Base-by-base conservation (phyloP, 2,329 filamentous ascomycete genomes). In the Didymella pomorum region DNA sequence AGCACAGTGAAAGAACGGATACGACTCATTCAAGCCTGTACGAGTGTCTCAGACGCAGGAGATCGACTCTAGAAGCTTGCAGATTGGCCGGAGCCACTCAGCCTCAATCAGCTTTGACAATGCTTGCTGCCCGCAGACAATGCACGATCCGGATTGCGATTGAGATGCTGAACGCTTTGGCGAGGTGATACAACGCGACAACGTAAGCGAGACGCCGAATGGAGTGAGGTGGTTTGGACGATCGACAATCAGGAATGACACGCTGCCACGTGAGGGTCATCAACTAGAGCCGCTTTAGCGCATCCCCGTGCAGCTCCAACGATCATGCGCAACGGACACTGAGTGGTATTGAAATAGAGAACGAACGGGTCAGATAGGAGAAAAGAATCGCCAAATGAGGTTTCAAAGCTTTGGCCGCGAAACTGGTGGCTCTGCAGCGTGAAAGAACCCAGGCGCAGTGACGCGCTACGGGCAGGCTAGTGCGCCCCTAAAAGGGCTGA, bases 151-250 rank as follows among this genome's bases (percentile, higher is more conserved):
- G 25, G 23, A 18, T 51, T 46, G 29, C 43, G 42, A 45, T 42
- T 48, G 42, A 51, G 33, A 26, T 29, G 52, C 18, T 48, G 37
- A 21, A 42, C 12, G 14, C 33, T 44, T 42, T 47, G 51, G 43
- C 37, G 47, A 55, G 51, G 57, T 60, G 52, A 52, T 48, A 60
- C 57, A 60, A 60, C 51, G 42, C 57, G 52, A 51, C 42, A 41
- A 37, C n/a, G 43, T 60, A 60, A 60, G 51, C 57, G 57, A 60
- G 50, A 51, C 47, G 51, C 49, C 56, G 39, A 58, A 58, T 58
- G 56, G 56, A 57, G 54, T 52, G 54, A 57, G 49, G 44, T 53
- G 49, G 50, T 54, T 18, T 52, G 52, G 48, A 35, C 16, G 57
- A 60, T 60, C 57, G 51, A 55, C 52, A 47, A 46, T 43, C 41